Evolutionary conservation across 2,329 filamentous ascomycete genomes (phyloP).

Genomic region (Scleromitrula shiraiana): DNA sequence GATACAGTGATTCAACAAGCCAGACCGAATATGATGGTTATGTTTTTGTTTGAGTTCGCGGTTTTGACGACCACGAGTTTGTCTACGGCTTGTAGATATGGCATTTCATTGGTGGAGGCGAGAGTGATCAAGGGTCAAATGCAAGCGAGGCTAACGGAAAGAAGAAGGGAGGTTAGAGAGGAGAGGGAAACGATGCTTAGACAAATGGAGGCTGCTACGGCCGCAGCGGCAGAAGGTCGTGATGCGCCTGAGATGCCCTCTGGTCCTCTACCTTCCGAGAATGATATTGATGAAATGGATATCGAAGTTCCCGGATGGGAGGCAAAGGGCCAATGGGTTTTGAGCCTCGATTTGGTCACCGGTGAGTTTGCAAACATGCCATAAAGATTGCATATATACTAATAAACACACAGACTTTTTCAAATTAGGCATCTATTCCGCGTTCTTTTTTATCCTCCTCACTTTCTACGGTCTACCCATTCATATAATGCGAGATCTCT

Average conservation of each 20-base stretch:
- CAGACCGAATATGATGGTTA: conserved; percentile 98
- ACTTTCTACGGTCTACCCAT: conserved; percentile 93
- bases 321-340: conserved; percentile 84
- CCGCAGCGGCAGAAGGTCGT: conserved; percentile 30
- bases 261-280: conserved; percentile 51
- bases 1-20: conserved; percentile 78
- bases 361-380: conserved; percentile 41
- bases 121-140: conserved; percentile 70
- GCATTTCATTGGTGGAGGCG: conserved; percentile 69
- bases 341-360: conserved; percentile 77
- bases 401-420: conserved; percentile 60
- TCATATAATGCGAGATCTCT: conserved; percentile 92
- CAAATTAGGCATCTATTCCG: conserved; percentile 80
- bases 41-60: conserved; percentile 98
- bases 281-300: conserved; percentile 85
- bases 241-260: conserved; percentile 21
- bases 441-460: conserved; percentile 89
- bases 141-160: conserved; percentile 55
- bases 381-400: conserved; percentile 2
- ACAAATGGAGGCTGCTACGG: conserved; percentile 31
- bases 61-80: conserved; percentile 73
- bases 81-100: conserved; percentile 72
- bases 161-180: conserved; percentile 59
- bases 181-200: conserved; percentile 43
- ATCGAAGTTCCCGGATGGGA: conserved; percentile 96